phyloP scores from a whole-genome alignment of 139 green algal species.

The Chlamydomonas sp. region DNA sequence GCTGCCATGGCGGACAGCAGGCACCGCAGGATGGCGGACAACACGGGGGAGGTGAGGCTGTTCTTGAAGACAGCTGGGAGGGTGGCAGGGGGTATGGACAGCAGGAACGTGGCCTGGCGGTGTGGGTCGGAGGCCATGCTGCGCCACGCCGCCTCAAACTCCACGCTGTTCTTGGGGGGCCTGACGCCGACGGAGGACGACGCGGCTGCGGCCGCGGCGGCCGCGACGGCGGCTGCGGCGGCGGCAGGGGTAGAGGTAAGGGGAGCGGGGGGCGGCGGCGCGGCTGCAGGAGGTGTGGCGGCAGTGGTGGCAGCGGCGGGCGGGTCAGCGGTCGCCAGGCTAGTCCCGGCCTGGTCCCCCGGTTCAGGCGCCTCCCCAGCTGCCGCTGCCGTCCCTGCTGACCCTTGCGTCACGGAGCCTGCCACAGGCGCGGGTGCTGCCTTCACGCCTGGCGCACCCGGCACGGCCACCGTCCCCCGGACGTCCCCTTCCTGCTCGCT shows the following conservation, averaged over 20 bases:
- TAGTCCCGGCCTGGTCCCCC: background rate
- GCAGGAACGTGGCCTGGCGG: constrained; percentile 67
- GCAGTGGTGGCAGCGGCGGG: constrained; percentile 13
- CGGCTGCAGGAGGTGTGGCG: background rate
- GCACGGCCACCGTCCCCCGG: background rate
- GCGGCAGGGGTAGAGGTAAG: background rate
- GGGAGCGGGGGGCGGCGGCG: background rate
- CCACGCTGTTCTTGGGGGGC: constrained; percentile 52
- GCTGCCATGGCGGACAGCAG: constrained; percentile 36
- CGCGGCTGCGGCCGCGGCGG: constrained; percentile 25
- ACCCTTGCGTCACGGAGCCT: too few species aligned
- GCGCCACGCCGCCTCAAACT: constrained; percentile 82
- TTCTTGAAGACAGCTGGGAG: constrained; percentile 72
- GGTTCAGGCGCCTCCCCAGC: background rate
- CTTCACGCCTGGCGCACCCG: background rate
- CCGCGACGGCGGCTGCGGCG: background rate
- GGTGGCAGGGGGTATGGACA: constrained; percentile 50
- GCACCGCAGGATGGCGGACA: constrained; percentile 32
- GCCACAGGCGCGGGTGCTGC: background rate
- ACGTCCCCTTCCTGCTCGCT: too few species aligned
- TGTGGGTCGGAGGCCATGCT: constrained; percentile 51
- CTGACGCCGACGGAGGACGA: background rate
- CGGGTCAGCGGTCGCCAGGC: too few species aligned
- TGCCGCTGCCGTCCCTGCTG: too few species aligned
- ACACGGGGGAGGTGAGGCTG: constrained; percentile 64